phyloP scores from a whole-genome alignment of 2,329 filamentous ascomycete genomes.

The Diaporthe nobilis region DNA sequence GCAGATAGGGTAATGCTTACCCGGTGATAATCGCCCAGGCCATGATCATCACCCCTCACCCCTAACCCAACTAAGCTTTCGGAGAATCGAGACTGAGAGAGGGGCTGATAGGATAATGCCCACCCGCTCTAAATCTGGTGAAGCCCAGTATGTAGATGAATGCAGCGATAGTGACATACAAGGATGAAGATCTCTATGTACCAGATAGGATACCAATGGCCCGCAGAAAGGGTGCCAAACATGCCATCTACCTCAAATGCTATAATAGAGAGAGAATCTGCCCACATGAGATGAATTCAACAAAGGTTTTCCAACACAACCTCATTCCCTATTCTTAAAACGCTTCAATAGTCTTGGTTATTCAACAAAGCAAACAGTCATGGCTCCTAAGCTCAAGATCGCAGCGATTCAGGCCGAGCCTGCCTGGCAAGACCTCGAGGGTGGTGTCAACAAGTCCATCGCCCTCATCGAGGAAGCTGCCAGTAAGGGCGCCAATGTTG shows the following conservation, averaged over 20 bases:
- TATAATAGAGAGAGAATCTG: neutral
- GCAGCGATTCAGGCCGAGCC: conserved; percentile 34
- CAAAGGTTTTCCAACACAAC: neutral
- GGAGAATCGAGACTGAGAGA: neutral
- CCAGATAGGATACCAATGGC: conserved; percentile 4
- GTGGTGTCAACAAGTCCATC: conserved; percentile 49
- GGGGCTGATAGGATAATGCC: conserved; percentile 12
- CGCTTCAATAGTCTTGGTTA: neutral
- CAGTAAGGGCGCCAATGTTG: conserved; percentile 50
- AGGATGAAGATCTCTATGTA: neutral
- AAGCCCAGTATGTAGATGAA: neutral
- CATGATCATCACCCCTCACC: neutral
- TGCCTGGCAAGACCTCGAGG: conserved; percentile 32
- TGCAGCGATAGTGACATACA: neutral
- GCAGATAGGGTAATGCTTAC: conserved; percentile 17
- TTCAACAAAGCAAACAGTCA: neutral
- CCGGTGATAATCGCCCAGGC: neutral
- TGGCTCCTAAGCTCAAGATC: conserved; percentile 23
- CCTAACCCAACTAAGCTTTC: neutral
- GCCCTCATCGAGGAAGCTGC: conserved; percentile 51
- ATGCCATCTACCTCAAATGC: neutral
- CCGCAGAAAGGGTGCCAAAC: neutral
- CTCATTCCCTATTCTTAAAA: neutral
- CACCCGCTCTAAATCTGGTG: neutral
- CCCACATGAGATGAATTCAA: neutral